These are phyloP conservation scores for Hsuehochloa calcarea DNA, from an alignment of 176 grass and related monocot species.

Conservation along the genomic window DNA sequence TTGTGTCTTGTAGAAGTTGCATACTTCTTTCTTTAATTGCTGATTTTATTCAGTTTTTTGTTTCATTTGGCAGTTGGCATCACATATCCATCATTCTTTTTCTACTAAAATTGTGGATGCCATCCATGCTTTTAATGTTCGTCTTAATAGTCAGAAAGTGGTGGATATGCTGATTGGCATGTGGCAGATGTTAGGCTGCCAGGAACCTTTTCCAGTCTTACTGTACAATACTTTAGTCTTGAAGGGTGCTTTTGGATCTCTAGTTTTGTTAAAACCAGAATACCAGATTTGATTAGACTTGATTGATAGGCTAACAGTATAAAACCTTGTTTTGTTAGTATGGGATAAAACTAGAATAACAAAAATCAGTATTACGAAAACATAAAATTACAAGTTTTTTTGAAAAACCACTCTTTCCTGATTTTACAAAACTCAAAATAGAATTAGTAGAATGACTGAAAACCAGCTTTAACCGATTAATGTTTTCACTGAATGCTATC, in stretches of 20 bases:
- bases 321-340: not conserved
- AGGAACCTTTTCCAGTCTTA: not conserved
- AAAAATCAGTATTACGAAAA: not conserved
- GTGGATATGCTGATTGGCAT: not conserved
- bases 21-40: not conserved
- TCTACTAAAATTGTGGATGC: not conserved
- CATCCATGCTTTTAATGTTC: not conserved
- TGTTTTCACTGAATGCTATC: slow-evolving; percentile 8
- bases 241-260: not conserved
- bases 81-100: not conserved
- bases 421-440: slow-evolving; percentile 3
- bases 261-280: not conserved
- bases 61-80: not conserved
- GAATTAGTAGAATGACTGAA: not conserved
- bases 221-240: not conserved
- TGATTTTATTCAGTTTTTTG: not conserved
- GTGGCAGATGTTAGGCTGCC: not conserved
- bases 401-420: not conserved
- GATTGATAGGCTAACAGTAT: not conserved
- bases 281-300: not conserved
- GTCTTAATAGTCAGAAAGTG: not conserved
- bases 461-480: not conserved
- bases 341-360: not conserved
- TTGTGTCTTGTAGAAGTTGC: slow-evolving; percentile 1
- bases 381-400: not conserved